A percentile compares a stretch with the other conserved stretches of the same genome.
Evolutionary conservation across 1,284 basidiomycete species (phyloP).

Genomic region (Xerocomus minutiporus): DNA sequence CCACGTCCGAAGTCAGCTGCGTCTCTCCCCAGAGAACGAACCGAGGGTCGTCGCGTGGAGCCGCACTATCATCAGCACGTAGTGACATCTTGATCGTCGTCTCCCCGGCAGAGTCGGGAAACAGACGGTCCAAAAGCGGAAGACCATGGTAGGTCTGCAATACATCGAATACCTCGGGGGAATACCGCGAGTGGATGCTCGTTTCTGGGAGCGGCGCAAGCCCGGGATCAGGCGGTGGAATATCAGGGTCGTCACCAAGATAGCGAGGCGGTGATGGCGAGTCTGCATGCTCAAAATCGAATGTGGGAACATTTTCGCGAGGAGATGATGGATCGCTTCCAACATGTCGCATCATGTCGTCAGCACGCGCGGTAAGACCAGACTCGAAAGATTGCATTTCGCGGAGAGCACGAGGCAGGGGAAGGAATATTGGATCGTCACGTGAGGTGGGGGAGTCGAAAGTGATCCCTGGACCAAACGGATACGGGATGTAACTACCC

Average conservation of each 20-base stretch:
- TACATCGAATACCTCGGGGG: constrained; percentile 72
- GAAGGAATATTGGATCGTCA: constrained; percentile 33
- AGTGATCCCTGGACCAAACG: constrained; percentile 59
- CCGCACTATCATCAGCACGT: constrained; percentile 57
- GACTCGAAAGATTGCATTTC: constrained; percentile 82
- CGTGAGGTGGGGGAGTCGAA: constrained; percentile 56
- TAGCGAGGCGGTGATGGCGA: constrained; percentile 21
- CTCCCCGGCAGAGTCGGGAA: constrained; percentile 37
- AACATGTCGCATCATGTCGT: constrained; percentile 26
- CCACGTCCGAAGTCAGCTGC: constrained; percentile 27
- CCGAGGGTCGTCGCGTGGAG: constrained; percentile 76
- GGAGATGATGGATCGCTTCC: constrained; percentile 15
- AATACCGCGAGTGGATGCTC: constrained; percentile 56
- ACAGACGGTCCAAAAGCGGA: constrained; percentile 59
- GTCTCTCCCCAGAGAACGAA: constrained; percentile 86
- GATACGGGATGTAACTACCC: constrained; percentile 39
- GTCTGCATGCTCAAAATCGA: constrained; percentile 1
- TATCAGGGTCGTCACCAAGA: constrained; percentile 28
- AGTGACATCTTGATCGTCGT: constrained; percentile 66
- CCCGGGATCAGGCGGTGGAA: constrained; percentile 21
- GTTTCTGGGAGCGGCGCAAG: constrained; percentile 40
- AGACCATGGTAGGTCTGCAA: constrained; percentile 76
- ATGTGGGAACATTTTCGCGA: background rate
- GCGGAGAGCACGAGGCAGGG: constrained; percentile 52
- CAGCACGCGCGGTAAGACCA: constrained; percentile 61